These are phyloP conservation scores for Talaromyces islandicus DNA, from an alignment of 2,329 filamentous ascomycete species.

Conservation along the genomic window DNA sequence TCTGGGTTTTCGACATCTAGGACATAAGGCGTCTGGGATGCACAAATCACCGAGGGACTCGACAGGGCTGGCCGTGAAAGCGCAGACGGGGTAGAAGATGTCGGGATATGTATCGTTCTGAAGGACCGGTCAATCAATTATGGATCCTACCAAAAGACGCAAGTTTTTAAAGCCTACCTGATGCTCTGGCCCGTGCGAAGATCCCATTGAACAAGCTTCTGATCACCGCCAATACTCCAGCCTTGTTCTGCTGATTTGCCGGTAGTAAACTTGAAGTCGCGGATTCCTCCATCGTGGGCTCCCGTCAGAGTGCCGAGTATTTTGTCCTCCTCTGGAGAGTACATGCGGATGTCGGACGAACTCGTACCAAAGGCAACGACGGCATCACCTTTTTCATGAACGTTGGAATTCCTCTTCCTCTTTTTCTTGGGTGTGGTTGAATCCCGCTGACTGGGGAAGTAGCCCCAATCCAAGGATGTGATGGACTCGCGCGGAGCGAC, in stretches of 20 bases:
- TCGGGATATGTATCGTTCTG: constrained; percentile 40
- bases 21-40: constrained; percentile 45
- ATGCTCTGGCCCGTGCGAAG: constrained; percentile 36
- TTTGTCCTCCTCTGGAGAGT: constrained; percentile 44
- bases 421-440: constrained; percentile 47
- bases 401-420: constrained; percentile 41
- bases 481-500: constrained; percentile 41
- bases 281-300: constrained; percentile 43
- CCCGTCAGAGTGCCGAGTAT: constrained; percentile 39
- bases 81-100: constrained; percentile 31
- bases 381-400: constrained; percentile 37
- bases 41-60: constrained; percentile 42
- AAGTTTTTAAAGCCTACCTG: constrained; percentile 29
- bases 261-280: constrained; percentile 46
- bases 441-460: constrained; percentile 32
- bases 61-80: constrained; percentile 37
- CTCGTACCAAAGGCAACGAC: constrained; percentile 47
- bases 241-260: constrained; percentile 34
- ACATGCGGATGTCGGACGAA: constrained; percentile 44
- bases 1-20: constrained; percentile 37
- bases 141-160: neutral
- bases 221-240: constrained; percentile 51
- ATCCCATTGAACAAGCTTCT: constrained; percentile 49
- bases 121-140: constrained; percentile 9
- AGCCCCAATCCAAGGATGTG: constrained; percentile 49